Evolutionary conservation across 2,329 filamentous ascomycete genomes (phyloP), one percentile per base, ranked within the genome.

Genomic region (Knufia fluminis): DNA sequence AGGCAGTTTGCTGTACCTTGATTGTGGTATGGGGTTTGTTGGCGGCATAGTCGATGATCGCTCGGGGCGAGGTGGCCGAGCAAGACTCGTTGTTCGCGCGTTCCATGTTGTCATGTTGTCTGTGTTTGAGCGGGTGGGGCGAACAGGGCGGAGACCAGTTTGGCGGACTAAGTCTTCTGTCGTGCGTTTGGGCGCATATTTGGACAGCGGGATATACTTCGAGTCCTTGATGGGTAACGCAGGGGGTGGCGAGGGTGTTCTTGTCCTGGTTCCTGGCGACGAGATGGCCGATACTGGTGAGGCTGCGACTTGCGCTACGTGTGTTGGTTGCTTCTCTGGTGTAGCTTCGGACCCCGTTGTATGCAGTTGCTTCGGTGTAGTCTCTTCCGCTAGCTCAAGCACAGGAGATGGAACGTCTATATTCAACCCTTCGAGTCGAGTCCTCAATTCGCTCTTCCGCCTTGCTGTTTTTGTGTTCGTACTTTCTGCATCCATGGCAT

Each of bases 131-230:
- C 46, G 46, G 2, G 26, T 17, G 10, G 26, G 22, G 17, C 39
- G 24, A n/a, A 48, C 45, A 19, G 45, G 45, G 4, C 45, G 33
- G 6, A 48, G 17, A 12, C 45, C 45, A 12, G 35, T 40, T 14
- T 48, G 45, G 14, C 35, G 33, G 22, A 39, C 45, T 6, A 48
- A 35, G 17, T 40, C 23, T 32, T 44, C 49, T 14, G 56, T 52
- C 19, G 57, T 59, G 23, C 46, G 49, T 45, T 53, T 58, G 6
- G 56, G 49, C 1, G 57, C 56, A 46, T 52, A 59, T 50, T 51
- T 58, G 1, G 57, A 59, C 17, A 59, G 36, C 1, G 57, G 57
- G 39, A 59, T 58, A 43, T 54, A 57, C 42, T 54, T 56, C 38
- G 56, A 46, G 35, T 59, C 55, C 35, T 59, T 58, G 32, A 49